Base-by-base conservation (phyloP, 331 rosid species). In the Phaseolus coccineus region DNA sequence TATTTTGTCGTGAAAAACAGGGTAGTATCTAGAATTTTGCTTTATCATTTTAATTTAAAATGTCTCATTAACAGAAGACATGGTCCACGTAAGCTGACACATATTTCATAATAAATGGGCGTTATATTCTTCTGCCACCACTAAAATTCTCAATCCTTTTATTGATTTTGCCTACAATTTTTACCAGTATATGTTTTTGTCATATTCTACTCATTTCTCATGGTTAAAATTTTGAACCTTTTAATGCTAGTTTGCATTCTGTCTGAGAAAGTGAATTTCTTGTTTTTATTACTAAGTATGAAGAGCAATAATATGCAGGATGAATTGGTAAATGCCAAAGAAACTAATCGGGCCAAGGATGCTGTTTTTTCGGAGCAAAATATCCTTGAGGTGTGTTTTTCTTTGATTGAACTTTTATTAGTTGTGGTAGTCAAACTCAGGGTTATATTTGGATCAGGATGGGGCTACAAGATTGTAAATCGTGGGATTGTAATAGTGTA, bases 331-430 rank as follows among this genome's bases (percentile, higher is more conserved):
- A 84, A 83, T 74, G 68, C 15, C 2, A 74, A 80, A 78, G 96
- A 85, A 73, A 84, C 78, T 31, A 74, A 67, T 63, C 48, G 35
- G 76, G 51, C 77, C 52, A 85, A 89, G 44, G 93, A 90, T 61
- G 68, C 77, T 50, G 63, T 74, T 74, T 67, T 61, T 39, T 84
- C 28, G 52, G 82, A 86, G 85, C 83, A 76, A 85, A 87, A 86
- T 81, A 88, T 89, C n/a, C 97, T 89, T 19, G 89, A 96, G 98
- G 98, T 96, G 73, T 64, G 69, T 42, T 76, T 53, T 70, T 78
- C 35, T 51, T 65, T 44, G 59, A 44, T 35, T 56, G 35, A 56
- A 68, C 68, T 51, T 71, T 52, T 53, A 55, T 52, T 52, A 77
- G 35, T 25, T 55, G 25, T 42, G 65, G n/a, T 27, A 58, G 65